Conservation (phyloP, 2,329 filamentous ascomycete genomes). For the Cercospora beticola region DNA sequence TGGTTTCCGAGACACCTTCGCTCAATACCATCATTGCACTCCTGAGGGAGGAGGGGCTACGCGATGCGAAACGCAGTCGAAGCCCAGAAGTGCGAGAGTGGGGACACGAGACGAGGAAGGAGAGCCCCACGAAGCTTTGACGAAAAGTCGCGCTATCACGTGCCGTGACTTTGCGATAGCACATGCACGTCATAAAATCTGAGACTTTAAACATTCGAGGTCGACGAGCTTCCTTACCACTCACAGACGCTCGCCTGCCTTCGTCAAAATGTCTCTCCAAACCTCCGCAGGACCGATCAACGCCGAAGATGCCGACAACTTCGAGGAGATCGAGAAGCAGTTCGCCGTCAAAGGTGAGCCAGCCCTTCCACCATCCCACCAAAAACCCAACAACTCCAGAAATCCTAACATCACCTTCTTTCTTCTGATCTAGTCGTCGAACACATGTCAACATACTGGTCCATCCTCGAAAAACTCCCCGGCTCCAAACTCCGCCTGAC, state of each 20-base stretch:
- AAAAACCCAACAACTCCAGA: not conserved
- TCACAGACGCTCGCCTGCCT: not conserved
- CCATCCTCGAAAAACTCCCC: conserved; percentile 84
- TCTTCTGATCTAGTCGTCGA: conserved; percentile 67
- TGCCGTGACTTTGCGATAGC: not conserved
- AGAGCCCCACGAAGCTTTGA: not conserved
- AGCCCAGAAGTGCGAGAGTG: not conserved
- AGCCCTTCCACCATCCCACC: not conserved
- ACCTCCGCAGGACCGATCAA: conserved; percentile 34
- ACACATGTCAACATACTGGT: conserved; percentile 97
- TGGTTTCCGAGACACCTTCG: not conserved
- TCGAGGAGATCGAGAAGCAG: conserved; percentile 84
- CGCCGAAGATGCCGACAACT: conserved; percentile 64
- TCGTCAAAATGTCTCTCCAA: conserved; percentile 10
- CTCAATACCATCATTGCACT: not conserved
- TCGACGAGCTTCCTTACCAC: not conserved
- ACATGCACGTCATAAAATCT: conserved; percentile 9
- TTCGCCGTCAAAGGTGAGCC: conserved; percentile 87
- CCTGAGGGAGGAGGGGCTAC: not conserved
- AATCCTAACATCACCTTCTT: not conserved
- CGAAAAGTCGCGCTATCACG: not conserved
- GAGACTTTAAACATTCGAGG: not conserved
- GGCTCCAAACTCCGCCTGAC: conserved; percentile 89
- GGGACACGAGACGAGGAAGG: not conserved
- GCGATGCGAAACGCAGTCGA: not conserved